Evolutionary conservation across 345 rosid genomes (phyloP).

Genomic region (Mangifera indica): DNA sequence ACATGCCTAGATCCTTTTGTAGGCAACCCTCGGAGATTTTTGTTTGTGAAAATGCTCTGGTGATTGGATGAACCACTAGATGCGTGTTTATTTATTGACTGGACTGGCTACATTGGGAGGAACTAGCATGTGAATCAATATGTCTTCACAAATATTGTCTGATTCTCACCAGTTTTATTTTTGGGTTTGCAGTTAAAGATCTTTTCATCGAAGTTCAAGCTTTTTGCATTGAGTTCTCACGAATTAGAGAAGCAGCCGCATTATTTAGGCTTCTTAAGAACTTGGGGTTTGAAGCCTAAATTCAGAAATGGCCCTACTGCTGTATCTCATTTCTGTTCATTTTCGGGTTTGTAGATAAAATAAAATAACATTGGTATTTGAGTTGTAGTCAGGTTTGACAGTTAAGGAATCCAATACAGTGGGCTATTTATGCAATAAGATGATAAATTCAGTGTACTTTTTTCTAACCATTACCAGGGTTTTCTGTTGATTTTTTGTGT

Average conservation of each 20-base stretch:
- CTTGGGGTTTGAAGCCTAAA: constrained; percentile 70
- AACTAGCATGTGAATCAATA: not conserved
- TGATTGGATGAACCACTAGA: not conserved
- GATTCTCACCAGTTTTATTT: constrained; percentile 14
- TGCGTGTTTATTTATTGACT: not conserved
- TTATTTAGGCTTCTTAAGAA: constrained; percentile 81
- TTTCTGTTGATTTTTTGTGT: not conserved
- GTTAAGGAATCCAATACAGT: not conserved
- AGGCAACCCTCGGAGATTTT: not conserved
- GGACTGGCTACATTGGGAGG: not conserved
- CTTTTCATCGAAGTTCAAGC: constrained; percentile 96
- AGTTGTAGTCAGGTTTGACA: not conserved
- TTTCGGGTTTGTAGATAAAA: constrained; percentile 22
- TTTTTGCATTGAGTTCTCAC: constrained; percentile 91
- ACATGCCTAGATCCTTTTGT: not conserved
- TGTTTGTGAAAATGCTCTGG: not conserved
- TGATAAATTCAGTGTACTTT: not conserved
- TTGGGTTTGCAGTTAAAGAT: constrained; percentile 70
- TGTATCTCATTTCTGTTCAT: not conserved
- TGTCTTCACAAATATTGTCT: not conserved
- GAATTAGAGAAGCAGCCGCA: constrained; percentile 86
- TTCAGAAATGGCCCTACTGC: not conserved
- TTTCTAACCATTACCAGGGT: not conserved
- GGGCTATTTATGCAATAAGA: not conserved
- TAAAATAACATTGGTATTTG: constrained; percentile 1